Conservation (phyloP, 768 basidiomycete genomes). For the Tricholoma flavovirens region DNA sequence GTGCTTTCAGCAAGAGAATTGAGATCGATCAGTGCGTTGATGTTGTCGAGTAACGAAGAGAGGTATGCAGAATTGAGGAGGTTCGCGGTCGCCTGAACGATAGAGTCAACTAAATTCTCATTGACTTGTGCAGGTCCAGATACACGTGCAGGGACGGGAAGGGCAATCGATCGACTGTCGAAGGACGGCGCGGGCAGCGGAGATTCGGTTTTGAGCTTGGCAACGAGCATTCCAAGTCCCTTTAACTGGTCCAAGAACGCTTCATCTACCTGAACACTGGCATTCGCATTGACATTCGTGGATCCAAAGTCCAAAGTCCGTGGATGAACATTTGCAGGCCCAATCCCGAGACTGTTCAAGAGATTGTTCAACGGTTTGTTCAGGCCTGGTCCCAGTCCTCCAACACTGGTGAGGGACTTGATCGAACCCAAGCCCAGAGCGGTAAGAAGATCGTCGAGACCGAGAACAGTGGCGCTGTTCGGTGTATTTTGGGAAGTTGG, state of each 20-base stretch:
- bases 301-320: neutral
- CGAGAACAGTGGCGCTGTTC: conserved; percentile 18
- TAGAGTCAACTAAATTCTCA: conserved; percentile 6
- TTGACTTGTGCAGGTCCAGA: neutral
- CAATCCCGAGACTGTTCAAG: conserved; percentile 19
- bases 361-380: conserved; percentile 16
- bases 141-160: neutral
- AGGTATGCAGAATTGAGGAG: conserved; percentile 9
- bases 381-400: conserved; percentile 15
- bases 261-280: conserved; percentile 1
- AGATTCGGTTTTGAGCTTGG: conserved; percentile 5
- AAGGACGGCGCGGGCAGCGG: conserved; percentile 1
- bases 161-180: neutral
- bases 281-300: neutral
- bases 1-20: conserved; percentile 3
- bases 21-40: conserved; percentile 4
- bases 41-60: conserved; percentile 4
- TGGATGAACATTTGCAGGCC: conserved; percentile 1
- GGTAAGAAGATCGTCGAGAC: conserved; percentile 18
- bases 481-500: neutral
- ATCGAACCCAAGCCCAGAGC: conserved; percentile 15
- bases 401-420: conserved; percentile 12
- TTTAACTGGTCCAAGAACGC: conserved; percentile 6
- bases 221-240: conserved; percentile 4
- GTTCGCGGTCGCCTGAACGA: conserved; percentile 11